phyloP scores from a whole-genome alignment of 352 stramenopile species.

The Lagenidium giganteum region DNA sequence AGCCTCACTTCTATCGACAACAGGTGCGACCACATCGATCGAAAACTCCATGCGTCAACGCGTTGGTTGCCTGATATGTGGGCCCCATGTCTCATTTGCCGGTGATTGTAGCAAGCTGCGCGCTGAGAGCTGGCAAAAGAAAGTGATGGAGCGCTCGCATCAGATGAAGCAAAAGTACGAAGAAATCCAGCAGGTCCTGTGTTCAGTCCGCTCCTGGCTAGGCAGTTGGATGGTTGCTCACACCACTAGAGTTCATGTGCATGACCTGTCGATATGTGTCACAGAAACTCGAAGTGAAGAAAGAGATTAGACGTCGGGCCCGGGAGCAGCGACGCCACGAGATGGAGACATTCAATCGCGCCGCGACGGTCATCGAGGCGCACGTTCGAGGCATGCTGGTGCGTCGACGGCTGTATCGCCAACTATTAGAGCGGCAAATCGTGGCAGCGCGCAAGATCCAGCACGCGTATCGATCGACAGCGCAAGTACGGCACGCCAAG shows the following conservation, averaged over 20 bases:
- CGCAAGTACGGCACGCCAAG: slow-evolving; percentile 35
- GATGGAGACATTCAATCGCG: slow-evolving; percentile 19
- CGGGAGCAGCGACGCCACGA: slow-evolving; percentile 31
- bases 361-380: slow-evolving; percentile 23
- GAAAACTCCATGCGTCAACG: too few species aligned
- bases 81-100: neutral
- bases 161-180: slow-evolving; percentile 64
- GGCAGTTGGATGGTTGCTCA: neutral
- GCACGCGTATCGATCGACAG: slow-evolving; percentile 29
- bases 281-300: slow-evolving; percentile 37
- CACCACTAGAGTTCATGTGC: neutral
- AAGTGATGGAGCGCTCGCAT: slow-evolving; percentile 40
- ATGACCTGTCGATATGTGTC: neutral
- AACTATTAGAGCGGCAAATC: slow-evolving; percentile 22
- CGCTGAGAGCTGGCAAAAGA: slow-evolving; percentile 43
- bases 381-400: slow-evolving; percentile 26
- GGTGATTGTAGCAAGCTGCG: slow-evolving; percentile 21
- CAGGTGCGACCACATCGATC: too few species aligned
- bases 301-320: slow-evolving; percentile 29
- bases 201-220: too few species aligned
- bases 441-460: slow-evolving; percentile 42
- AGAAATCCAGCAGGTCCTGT: slow-evolving; percentile 38
- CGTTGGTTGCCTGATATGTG: neutral
- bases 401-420: slow-evolving; percentile 10
- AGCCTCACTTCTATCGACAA: slow-evolving; percentile 58